Percentiles rank a stretch among this genome's conserved stretches.
phyloP scores from a whole-genome alignment of 768 basidiomycete genomes.

The Mycena epipterygia region DNA sequence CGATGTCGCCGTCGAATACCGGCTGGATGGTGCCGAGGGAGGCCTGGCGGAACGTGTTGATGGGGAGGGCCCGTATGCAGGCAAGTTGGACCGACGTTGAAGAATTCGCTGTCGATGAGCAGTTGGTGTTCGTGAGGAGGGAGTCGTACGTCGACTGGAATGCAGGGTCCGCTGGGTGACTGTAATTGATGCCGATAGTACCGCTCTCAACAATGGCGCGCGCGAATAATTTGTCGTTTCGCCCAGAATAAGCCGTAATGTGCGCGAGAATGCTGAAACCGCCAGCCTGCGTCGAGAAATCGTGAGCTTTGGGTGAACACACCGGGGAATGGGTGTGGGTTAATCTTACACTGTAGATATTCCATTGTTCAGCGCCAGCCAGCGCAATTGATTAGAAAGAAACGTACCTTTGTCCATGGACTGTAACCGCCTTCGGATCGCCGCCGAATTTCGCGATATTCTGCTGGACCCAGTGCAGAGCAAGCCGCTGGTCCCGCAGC shows the following conservation, averaged over 20 bases:
- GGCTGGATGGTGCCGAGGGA: constrained; percentile 12
- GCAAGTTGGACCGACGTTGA: constrained; percentile 7
- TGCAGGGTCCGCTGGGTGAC: neutral
- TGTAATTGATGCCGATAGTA: constrained; percentile 16
- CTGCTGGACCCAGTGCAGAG: constrained; percentile 51
- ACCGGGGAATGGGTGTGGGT: too few relatives aligned
- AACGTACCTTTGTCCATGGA: constrained; percentile 31
- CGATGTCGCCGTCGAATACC: constrained; percentile 23
- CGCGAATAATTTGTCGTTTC: constrained; percentile 32
- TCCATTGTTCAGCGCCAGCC: too few relatives aligned
- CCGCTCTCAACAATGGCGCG: constrained; percentile 31
- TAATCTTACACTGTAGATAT: too few relatives aligned
- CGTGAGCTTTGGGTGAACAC: too few relatives aligned
- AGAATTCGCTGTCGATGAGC: constrained; percentile 11
- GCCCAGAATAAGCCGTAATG: constrained; percentile 44
- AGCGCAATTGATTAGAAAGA: neutral
- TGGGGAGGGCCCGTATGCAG: constrained; percentile 24
- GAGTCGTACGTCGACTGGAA: constrained; percentile 21
- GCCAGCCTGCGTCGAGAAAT: constrained; percentile 42
- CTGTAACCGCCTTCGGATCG: constrained; percentile 34
- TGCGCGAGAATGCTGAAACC: constrained; percentile 50
- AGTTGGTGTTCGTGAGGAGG: constrained; percentile 19
- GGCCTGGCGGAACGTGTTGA: constrained; percentile 18
- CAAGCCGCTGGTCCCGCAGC: constrained; percentile 51
- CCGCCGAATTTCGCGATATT: constrained; percentile 49